A percentile compares a stretch with the other conserved stretches of the same genome.
phyloP scores from a whole-genome alignment of 2,329 filamentous ascomycete species.

The Xylariaceae sp. region DNA sequence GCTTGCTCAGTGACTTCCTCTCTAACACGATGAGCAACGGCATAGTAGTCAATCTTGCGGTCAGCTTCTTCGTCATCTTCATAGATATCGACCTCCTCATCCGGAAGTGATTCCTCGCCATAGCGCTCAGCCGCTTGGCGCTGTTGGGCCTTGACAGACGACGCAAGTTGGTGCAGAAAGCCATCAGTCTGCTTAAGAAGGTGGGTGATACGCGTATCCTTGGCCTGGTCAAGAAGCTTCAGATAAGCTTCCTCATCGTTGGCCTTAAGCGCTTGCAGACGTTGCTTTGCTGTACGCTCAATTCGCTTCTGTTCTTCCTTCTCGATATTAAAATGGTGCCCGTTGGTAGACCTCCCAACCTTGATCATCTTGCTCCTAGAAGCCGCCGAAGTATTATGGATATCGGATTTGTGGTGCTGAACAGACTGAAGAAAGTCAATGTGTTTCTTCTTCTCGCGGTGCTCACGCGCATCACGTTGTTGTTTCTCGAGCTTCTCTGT shows the following conservation, averaged over 20 bases:
- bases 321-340: conserved; percentile 92
- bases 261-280: conserved; percentile 96
- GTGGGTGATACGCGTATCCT: conserved; percentile 98
- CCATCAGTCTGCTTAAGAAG: conserved; percentile 94
- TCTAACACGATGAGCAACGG: conserved; percentile 91
- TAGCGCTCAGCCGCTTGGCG: conserved; percentile 76
- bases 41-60: conserved; percentile 96
- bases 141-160: conserved; percentile 92
- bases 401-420: conserved; percentile 73
- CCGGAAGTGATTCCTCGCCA: conserved; percentile 58
- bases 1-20: conserved; percentile 86
- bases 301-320: conserved; percentile 99
- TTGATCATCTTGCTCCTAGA: conserved; percentile 77
- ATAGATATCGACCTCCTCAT: conserved; percentile 62
- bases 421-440: conserved; percentile 87
- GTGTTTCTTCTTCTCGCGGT: conserved; percentile 97
- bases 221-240: conserved; percentile 95
- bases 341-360: conserved; percentile 81
- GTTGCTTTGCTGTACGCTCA: conserved; percentile 96
- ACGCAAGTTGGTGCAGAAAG: conserved; percentile 91
- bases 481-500: conserved; percentile 99
- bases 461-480: conserved; percentile 91
- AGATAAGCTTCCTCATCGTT: conserved; percentile 99
- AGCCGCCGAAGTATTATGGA: conserved; percentile 61
- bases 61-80: conserved; percentile 65